A percentile compares a stretch with the other conserved stretches of the same genome.
Conservation (phyloP, 1,284 basidiomycete species). For the Boletus sp. region DNA sequence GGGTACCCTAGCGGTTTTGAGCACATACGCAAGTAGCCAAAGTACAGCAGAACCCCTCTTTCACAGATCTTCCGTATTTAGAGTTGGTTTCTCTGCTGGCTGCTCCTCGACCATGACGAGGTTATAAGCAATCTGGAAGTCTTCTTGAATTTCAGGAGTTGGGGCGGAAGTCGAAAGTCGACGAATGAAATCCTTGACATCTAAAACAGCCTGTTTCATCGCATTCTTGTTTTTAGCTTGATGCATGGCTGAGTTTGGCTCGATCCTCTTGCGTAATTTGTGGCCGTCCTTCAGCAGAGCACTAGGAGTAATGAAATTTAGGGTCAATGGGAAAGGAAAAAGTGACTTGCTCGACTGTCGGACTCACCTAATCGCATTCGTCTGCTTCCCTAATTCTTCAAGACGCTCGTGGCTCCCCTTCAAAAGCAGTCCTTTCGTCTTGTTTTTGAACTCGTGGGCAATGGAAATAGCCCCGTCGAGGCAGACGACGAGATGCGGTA, state of each 20-base stretch:
- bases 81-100: constrained; percentile 19
- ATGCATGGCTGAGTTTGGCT: constrained; percentile 30
- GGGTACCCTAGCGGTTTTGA: too few relatives aligned
- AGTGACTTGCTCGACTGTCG: neutral
- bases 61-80: constrained; percentile 33
- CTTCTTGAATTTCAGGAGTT: constrained; percentile 22
- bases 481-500: constrained; percentile 46
- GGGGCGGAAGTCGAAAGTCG: constrained; percentile 13
- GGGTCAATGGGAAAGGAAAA: neutral
- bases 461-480: constrained; percentile 37
- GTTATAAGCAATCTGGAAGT: constrained; percentile 33
- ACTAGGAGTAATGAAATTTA: constrained; percentile 17
- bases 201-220: constrained; percentile 26
- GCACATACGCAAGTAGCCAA: too few relatives aligned
- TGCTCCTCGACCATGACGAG: constrained; percentile 28
- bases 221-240: constrained; percentile 9
- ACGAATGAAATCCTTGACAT: constrained; percentile 27
- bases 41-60: neutral
- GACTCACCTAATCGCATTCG: constrained; percentile 33
- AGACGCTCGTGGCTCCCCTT: constrained; percentile 31
- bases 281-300: constrained; percentile 20
- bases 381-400: constrained; percentile 34
- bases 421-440: constrained; percentile 34
- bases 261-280: constrained; percentile 27
- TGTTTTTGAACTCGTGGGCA: constrained; percentile 31